Conservation (phyloP, 352 stramenopile genomes). For the Phytophthora constricta region DNA sequence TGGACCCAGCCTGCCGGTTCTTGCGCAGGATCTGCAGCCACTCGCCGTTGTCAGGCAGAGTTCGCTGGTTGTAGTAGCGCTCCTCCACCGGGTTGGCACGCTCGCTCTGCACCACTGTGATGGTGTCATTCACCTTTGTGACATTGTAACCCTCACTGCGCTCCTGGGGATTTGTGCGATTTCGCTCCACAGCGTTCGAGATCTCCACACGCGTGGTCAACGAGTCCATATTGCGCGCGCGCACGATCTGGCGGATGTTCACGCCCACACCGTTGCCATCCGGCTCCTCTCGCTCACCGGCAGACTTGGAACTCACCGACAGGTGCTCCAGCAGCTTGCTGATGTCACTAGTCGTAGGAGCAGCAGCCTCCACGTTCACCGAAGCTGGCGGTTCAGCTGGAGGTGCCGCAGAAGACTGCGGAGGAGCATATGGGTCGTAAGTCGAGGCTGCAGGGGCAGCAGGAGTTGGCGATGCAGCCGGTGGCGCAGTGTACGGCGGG, state of each 20-base stretch:
- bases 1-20: constrained; percentile 69
- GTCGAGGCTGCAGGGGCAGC: constrained; percentile 24
- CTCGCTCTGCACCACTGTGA: constrained; percentile 77
- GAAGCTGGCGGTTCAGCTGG: constrained; percentile 50
- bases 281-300: constrained; percentile 62
- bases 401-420: constrained; percentile 31
- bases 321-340: constrained; percentile 71
- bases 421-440: constrained; percentile 43
- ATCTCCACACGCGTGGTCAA: constrained; percentile 76
- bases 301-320: constrained; percentile 49
- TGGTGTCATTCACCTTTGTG: constrained; percentile 70
- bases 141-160: constrained; percentile 76
- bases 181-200: constrained; percentile 70
- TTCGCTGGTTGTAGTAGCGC: constrained; percentile 69
- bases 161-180: constrained; percentile 60
- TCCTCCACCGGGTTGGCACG: constrained; percentile 64
- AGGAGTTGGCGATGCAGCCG: constrained; percentile 19
- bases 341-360: constrained; percentile 51
- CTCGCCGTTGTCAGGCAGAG: constrained; percentile 70
- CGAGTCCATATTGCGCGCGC: constrained; percentile 78
- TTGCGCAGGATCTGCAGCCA: constrained; percentile 81
- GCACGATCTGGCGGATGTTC: constrained; percentile 55
- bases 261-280: constrained; percentile 72
- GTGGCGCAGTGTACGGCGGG: constrained; percentile 23
- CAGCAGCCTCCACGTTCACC: constrained; percentile 48